Base-by-base conservation (phyloP, 148 eudicot genomes). In the Spergularia marina region DNA sequence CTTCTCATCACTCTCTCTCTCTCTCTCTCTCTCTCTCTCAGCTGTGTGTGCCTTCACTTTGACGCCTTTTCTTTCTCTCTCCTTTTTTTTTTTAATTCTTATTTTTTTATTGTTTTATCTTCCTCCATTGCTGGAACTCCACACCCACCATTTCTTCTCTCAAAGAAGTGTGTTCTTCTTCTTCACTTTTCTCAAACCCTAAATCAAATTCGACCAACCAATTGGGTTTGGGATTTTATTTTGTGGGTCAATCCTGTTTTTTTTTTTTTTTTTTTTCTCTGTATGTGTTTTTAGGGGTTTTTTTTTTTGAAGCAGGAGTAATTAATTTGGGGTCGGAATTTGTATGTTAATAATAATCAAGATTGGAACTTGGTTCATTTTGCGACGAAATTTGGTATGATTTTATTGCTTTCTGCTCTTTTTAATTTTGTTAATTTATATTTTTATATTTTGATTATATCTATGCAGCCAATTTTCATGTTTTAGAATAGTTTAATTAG, bases 51-150 rank as follows among this genome's bases (percentile, higher is more conserved):
- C 49, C 52, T 16, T 63, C 41, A 63, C 21, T 63, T 30, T 63
- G 44, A 34, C 66, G 44, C n/a, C 66, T 34, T 34, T 63, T 30
- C 36, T 63, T 13, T 34, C 40, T 65, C 21, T 64, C 41, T 40
- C 17, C 41, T 64, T 39, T 65, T 8, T 12, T 6, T 44, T 44
- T 6, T 44, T 44, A 4, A 6, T 44, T 44, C 25, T n/a, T n/a
- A 57, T 6, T 57, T 5, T 18, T 57, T 57, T n/a, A 16, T 40
- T 65, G 17, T 65, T 65, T 39, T 65, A 65, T 16, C 10, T 7
- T 65, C 68, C 52, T 3, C 51, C 68, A 40, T 65, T 65, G 52
- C 10, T 65, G 68, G 36, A 65, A 16, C 68, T 17, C 21, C 68
- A 2, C 20, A 15, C 68, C 6, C 68, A 6, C 14, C 25, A 25